phyloP scores from a whole-genome alignment of 2,329 filamentous ascomycete species.

The Fusarium sp. region DNA sequence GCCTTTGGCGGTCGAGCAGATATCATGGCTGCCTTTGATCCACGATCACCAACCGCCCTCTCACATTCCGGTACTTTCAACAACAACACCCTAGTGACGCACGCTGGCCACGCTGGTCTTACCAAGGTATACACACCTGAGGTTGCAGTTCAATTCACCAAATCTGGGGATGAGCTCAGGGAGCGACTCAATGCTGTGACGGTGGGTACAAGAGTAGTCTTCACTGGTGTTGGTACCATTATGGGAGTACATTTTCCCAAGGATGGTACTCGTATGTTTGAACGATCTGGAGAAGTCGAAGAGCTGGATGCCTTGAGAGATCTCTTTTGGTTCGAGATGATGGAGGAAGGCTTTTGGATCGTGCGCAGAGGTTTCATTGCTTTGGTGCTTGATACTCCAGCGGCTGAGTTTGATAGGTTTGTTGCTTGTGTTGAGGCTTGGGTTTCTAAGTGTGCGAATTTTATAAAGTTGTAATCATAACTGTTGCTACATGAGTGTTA shows the following conservation, averaged over 20 bases:
- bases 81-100: constrained; percentile 72
- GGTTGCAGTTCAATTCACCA: constrained; percentile 47
- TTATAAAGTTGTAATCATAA: constrained; percentile 19
- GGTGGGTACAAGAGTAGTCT: constrained; percentile 51
- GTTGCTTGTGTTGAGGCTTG: constrained; percentile 52
- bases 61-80: constrained; percentile 74
- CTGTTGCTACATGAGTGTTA: too few species aligned
- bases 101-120: constrained; percentile 59
- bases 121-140: constrained; percentile 50
- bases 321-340: constrained; percentile 60
- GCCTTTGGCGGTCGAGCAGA: constrained; percentile 71
- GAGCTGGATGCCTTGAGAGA: constrained; percentile 51
- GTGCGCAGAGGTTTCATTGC: constrained; percentile 55
- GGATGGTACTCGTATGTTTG: constrained; percentile 43
- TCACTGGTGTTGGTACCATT: constrained; percentile 53
- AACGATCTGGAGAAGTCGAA: constrained; percentile 45
- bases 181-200: constrained; percentile 46
- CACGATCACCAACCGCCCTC: constrained; percentile 53
- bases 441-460: constrained; percentile 42
- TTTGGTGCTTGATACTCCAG: constrained; percentile 53
- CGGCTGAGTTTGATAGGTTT: constrained; percentile 55
- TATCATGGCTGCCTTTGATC: constrained; percentile 70
- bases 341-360: constrained; percentile 57
- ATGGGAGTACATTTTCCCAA: constrained; percentile 53
- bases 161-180: constrained; percentile 46